Evolutionary conservation across 306 rosid species (phyloP), one percentile per base, ranked within the genome.

Genomic region (Acacia melanoxylon): DNA sequence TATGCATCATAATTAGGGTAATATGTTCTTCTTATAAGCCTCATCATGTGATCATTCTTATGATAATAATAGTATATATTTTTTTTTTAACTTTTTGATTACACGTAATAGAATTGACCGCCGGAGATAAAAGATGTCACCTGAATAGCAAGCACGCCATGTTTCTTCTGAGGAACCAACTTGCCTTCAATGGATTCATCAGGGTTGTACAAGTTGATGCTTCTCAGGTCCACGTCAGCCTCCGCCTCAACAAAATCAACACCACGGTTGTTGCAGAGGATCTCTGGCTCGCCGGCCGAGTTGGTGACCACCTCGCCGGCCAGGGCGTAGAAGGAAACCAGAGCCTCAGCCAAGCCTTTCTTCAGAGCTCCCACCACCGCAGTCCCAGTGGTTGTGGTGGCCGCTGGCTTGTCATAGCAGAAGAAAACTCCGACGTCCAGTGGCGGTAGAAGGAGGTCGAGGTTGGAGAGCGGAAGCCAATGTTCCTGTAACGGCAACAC

Each of bases 381-480:
- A 17, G 72, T 10, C 24, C 12, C 13, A 27, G 29, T 27, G 8
- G 62, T 54, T 0, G 4, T 6, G 41, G 46, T 3, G 16, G 29
- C 22, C 8, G 27, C 12, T 1, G 74, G 75, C 1, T 82, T 86
- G 9, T 73, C 49, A 82, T 89, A 91, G 75, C 95, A 93, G 46
- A 91, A 93, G 87, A 93, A 93, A 10, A 90, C 88, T 0, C 92
- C 81, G 3, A 91, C 91, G 41, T 93, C 92, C 1, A 91, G 3
- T 0, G 87, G 87, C 0, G 94, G 97, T 5, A 93, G 81, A 27
- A 93, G 86, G 15, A 93, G 84, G 80, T 93, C 97, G 14, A 91
- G 95, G 81, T 93, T 91, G 24, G 96, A 91, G 29, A 93, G 85
- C 25, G 96, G 91, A 0, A 93, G 86, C 94, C 91, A 85, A 31